A percentile compares a stretch with the other conserved stretches of the same genome.
Evolutionary conservation across 1,284 basidiomycete genomes (phyloP).

Genomic region (Cryptococcus sp.): DNA sequence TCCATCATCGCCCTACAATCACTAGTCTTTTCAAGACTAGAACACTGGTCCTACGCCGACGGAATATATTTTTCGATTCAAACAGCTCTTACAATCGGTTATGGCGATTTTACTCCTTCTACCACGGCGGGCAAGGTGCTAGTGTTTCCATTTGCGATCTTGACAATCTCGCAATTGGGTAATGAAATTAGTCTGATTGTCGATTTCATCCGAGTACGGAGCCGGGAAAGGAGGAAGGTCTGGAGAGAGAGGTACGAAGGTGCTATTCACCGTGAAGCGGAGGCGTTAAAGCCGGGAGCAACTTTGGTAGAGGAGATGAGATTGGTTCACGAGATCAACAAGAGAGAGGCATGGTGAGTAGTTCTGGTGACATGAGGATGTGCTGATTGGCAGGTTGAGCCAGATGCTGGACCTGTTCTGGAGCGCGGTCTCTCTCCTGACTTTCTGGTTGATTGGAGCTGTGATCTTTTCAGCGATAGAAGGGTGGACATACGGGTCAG

Average conservation of each 20-base stretch:
- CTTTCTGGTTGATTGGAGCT: slow-evolving; percentile 47
- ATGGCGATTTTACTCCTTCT: slow-evolving; percentile 40
- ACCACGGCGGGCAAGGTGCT: slow-evolving; percentile 41
- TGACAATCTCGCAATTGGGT: slow-evolving; percentile 48
- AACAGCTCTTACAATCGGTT: slow-evolving; percentile 44
- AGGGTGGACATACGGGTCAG: slow-evolving; percentile 44
- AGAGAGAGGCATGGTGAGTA: slow-evolving; percentile 39
- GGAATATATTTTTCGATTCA: slow-evolving; percentile 31
- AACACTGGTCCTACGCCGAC: slow-evolving; percentile 43
- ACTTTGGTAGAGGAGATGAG: slow-evolving; percentile 45
- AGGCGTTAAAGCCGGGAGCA: slow-evolving; percentile 25
- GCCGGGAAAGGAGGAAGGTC: slow-evolving; percentile 28
- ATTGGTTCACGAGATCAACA: slow-evolving; percentile 42
- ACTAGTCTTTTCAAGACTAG: slow-evolving; percentile 37
- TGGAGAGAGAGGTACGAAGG: slow-evolving; percentile 42
- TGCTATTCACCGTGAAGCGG: slow-evolving; percentile 34
- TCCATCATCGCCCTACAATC: slow-evolving; percentile 41
- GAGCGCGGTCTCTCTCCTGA: slow-evolving; percentile 35
- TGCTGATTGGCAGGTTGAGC: slow-evolving; percentile 27
- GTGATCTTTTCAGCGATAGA: slow-evolving; percentile 41
- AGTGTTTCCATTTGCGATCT: slow-evolving; percentile 47
- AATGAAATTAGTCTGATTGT: slow-evolving; percentile 49
- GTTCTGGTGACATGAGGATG: too few relatives aligned
- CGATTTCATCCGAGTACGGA: slow-evolving; percentile 35
- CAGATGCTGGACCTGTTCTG: slow-evolving; percentile 43